Base-by-base conservation (phyloP, 805 yeast genomes). In the Starmerella sp. region DNA sequence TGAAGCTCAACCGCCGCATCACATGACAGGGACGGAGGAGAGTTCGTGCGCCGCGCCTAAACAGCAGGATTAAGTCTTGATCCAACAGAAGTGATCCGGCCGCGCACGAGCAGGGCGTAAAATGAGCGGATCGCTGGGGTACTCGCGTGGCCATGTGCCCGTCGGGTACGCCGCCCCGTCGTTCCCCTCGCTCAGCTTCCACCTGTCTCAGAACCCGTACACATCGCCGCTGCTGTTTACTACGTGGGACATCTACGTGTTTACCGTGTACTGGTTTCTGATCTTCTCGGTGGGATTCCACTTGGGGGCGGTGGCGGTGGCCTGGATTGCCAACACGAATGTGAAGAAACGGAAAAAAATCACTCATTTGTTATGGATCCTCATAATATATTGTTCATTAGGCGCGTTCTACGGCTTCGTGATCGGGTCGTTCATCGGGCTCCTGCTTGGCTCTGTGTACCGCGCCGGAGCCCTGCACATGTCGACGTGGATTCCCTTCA, bases 401-500 rank as follows among this genome's bases (percentile, higher is more conserved):
- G 67, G 66, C 13, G 64, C 65, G 1, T 45, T 62, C n/a, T 63
- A 56, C 46, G 96, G 85, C 0, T 72, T 86, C 44, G 69, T 81
- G 2, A 72, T 83, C 1, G 97, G 97, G 0, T 80, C 90, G 1
- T 74, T 87, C 6, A 75, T 85, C 42, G 97, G 96, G 0, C 72
- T 89, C 11, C 66, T 93, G 59, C 66, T 86, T 15, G 83, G 83
- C 37, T 85, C 88, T 1, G 77, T 89, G 7, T 90, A 90, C 70
- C 74, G 77, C 53, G 81, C 95, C 0, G 95, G 95, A 0, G 75
- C 84, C 29, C 80, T 91, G 63, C 78, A 84, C 28, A 86, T 93
- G 95, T 83, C 95, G 11, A 86, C 97, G 0, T 91, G 98, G 98
- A 80, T 91, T 7, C 97, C 98, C 0, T 76, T 91, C 60, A 77